Evolutionary conservation across 345 rosid genomes (phyloP).

Genomic region (Pistacia vera): DNA sequence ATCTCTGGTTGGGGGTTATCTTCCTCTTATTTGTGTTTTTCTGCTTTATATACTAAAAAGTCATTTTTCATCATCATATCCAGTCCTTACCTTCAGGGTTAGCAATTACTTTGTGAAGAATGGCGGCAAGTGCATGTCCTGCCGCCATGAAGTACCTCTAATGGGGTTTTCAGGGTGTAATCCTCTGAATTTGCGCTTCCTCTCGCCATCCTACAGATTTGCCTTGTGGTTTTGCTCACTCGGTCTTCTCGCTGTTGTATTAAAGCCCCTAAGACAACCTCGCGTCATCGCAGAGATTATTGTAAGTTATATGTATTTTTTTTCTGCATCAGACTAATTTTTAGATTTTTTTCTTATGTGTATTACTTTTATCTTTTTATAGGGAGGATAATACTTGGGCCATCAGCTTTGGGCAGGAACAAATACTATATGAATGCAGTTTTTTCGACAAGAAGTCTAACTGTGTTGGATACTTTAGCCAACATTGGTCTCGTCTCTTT

Average conservation of each 20-base stretch:
- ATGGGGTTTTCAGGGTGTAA: constrained; percentile 80
- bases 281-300: constrained; percentile 96
- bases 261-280: constrained; percentile 85
- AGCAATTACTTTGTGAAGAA: background rate
- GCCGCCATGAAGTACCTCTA: constrained; percentile 71
- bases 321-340: no score
- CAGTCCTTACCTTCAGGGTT: no score
- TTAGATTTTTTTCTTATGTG: no score
- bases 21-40: no score
- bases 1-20: no score
- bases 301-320: constrained; percentile 38
- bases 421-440: constrained; percentile 38
- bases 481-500: constrained; percentile 78
- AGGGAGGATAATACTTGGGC: constrained; percentile 56
- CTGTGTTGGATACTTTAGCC: constrained; percentile 78
- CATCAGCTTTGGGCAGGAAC: constrained; percentile 76
- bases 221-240: constrained; percentile 74
- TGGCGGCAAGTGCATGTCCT: constrained; percentile 19
- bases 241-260: constrained; percentile 72
- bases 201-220: constrained; percentile 82
- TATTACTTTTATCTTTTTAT: no score
- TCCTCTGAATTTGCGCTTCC: constrained; percentile 86
- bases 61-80: no score
- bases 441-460: constrained; percentile 56
- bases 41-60: no score